A percentile compares a stretch with the other conserved stretches of the same genome.
These are phyloP conservation scores for Verbena officinalis DNA, from an alignment of 257 asterid species.

Conservation along the genomic window DNA sequence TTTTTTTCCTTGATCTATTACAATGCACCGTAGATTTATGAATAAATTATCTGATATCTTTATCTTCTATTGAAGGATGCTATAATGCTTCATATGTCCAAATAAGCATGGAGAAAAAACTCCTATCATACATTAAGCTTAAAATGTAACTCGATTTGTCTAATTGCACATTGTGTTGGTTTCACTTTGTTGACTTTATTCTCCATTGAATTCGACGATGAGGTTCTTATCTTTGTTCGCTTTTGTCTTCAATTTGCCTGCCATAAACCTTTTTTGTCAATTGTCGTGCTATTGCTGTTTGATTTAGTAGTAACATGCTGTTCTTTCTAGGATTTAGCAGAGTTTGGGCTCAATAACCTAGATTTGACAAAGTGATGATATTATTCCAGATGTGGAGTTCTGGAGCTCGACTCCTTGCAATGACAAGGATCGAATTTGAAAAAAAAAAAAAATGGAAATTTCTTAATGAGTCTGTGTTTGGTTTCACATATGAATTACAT, in stretches of 20 bases:
- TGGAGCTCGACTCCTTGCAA: too few relatives aligned
- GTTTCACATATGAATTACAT: too few relatives aligned
- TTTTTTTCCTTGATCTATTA: not conserved
- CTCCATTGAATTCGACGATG: not conserved
- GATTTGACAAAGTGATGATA: not conserved
- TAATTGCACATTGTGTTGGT: not conserved
- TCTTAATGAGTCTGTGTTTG: too few relatives aligned
- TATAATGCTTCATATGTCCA: not conserved
- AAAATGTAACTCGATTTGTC: not conserved
- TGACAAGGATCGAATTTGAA: too few relatives aligned
- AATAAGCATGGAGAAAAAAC: not conserved
- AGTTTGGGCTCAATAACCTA: not conserved
- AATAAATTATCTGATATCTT: slow-evolving; percentile 24
- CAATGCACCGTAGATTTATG: slow-evolving; percentile 16
- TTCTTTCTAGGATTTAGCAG: not conserved
- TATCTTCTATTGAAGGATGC: slow-evolving; percentile 10
- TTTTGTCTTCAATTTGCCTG: not conserved
- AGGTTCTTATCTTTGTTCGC: not conserved
- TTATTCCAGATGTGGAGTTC: too few relatives aligned
- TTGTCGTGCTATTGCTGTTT: not conserved
- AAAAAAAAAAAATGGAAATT: too few relatives aligned
- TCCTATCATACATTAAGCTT: slow-evolving; percentile 17
- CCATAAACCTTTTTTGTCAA: not conserved
- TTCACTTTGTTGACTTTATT: not conserved
- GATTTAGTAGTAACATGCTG: not conserved